Percentiles rank a stretch among this genome's conserved stretches.
Conservation (phyloP, 306 rosid genomes). For the Macrotyloma uniflorum region DNA sequence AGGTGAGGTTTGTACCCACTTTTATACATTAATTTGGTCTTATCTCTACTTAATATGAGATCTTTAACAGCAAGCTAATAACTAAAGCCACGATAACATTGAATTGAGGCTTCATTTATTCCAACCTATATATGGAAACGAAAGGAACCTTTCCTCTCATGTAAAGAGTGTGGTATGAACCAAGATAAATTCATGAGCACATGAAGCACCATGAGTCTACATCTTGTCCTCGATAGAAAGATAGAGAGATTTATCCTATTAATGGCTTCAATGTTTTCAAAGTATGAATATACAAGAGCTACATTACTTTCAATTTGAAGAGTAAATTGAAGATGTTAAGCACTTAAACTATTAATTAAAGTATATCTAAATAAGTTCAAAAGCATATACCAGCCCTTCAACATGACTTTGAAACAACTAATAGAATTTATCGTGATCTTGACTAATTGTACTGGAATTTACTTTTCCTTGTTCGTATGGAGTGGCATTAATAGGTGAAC, state of each 20-base stretch:
- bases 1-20: no score
- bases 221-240: not conserved
- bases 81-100: conserved; percentile 54
- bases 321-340: conserved; percentile 12
- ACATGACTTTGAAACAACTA: conserved; percentile 13
- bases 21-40: no score
- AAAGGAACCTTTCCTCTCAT: conserved; percentile 35
- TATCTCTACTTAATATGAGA: no score
- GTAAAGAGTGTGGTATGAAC: conserved; percentile 5
- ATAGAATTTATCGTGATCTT: conserved; percentile 1
- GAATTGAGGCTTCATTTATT: conserved; percentile 68
- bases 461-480: not conserved
- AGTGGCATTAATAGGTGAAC: conserved; percentile 33
- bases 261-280: not conserved
- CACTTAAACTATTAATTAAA: not conserved
- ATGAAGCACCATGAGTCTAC: conserved; percentile 13
- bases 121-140: conserved; percentile 43
- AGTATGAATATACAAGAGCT: conserved; percentile 18
- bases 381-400: conserved; percentile 6
- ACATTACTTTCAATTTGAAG: conserved; percentile 26
- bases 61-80: conserved; percentile 61
- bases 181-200: conserved; percentile 11
- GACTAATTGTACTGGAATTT: not conserved
- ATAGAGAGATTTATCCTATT: conserved; percentile 11
- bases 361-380: not conserved